Conservation (phyloP, 2,329 filamentous ascomycete species). For the Ceratocystiopsis minuta region DNA sequence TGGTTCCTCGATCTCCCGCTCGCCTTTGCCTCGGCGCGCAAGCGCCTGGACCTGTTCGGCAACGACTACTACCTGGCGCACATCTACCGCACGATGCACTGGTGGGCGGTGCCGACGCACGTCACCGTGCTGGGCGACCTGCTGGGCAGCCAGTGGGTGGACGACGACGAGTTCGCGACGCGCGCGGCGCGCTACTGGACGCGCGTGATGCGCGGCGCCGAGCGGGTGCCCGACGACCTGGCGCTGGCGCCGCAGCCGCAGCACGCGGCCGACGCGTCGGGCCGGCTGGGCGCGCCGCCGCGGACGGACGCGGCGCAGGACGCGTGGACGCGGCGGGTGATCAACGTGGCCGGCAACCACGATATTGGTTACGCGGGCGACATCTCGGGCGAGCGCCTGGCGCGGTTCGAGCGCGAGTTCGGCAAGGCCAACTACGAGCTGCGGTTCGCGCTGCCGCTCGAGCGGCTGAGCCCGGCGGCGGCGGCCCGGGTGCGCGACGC, state of each 20-base stretch:
- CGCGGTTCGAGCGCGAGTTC: conserved; percentile 69
- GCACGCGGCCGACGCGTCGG: conserved; percentile 30
- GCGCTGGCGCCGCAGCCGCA: conserved; percentile 31
- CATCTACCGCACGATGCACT: conserved; percentile 66
- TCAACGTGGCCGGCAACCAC: conserved; percentile 89
- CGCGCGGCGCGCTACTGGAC: conserved; percentile 65
- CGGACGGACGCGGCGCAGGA: conserved; percentile 25
- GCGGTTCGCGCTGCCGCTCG: conserved; percentile 43
- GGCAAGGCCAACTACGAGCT: conserved; percentile 85
- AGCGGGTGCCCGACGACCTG: conserved; percentile 41
- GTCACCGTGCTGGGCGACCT: conserved; percentile 79
- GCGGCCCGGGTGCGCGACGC: conserved; percentile 24
- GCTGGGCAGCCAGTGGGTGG: conserved; percentile 88
- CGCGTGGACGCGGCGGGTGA: conserved; percentile 56
- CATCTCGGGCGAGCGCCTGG: conserved; percentile 54
- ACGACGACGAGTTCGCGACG: conserved; percentile 61
- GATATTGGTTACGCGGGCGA: conserved; percentile 95
- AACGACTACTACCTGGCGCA: conserved; percentile 93
- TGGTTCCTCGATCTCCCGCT: conserved; percentile 50
- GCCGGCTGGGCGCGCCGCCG: conserved; percentile 22
- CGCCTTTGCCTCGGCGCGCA: conserved; percentile 49
- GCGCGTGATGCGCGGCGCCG: conserved; percentile 52
- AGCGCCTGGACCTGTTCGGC: conserved; percentile 72
- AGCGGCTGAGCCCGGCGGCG: conserved; percentile 17
- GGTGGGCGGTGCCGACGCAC: conserved; percentile 77